A percentile compares a stretch with the other conserved stretches of the same genome.
phyloP scores from a whole-genome alignment of 2,329 filamentous ascomycete species.

The Xylariaceae sp. region DNA sequence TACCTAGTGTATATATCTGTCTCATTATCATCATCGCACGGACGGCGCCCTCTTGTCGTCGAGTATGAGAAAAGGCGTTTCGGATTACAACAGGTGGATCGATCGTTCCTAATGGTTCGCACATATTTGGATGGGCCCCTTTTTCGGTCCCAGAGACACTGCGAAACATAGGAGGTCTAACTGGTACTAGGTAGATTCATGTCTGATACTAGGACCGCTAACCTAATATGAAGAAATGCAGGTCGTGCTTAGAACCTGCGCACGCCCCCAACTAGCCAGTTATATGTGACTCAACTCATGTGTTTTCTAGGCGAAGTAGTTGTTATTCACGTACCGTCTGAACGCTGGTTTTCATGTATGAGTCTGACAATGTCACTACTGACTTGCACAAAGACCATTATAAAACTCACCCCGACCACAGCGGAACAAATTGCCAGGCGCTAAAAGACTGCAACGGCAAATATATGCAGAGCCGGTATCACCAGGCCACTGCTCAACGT shows the following conservation, averaged over 20 bases:
- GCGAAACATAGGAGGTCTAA: background rate
- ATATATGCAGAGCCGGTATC: too few relatives aligned
- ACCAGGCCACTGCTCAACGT: too few relatives aligned
- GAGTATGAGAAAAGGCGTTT: conserved; percentile 9
- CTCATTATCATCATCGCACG: conserved; percentile 14
- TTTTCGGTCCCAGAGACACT: background rate
- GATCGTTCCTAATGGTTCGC: background rate
- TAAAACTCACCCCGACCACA: too few relatives aligned
- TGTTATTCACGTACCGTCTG: too few relatives aligned
- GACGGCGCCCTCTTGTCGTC: background rate
- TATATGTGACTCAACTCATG: background rate
- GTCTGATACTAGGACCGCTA: background rate
- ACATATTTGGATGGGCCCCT: background rate
- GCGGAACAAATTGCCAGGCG: too few relatives aligned
- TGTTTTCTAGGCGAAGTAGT: too few relatives aligned
- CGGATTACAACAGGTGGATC: background rate
- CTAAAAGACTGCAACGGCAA: too few relatives aligned
- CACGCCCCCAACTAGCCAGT: background rate
- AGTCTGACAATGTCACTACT: too few relatives aligned
- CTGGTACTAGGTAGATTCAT: background rate
- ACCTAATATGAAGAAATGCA: background rate
- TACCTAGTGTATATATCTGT: conserved; percentile 17
- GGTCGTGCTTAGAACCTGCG: background rate
- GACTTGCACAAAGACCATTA: too few relatives aligned
- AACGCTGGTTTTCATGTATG: too few relatives aligned